Percentiles rank a stretch among this genome's conserved stretches.
Conservation (phyloP, 2,329 filamentous ascomycete species). For the Trichoderma lentiforme region DNA sequence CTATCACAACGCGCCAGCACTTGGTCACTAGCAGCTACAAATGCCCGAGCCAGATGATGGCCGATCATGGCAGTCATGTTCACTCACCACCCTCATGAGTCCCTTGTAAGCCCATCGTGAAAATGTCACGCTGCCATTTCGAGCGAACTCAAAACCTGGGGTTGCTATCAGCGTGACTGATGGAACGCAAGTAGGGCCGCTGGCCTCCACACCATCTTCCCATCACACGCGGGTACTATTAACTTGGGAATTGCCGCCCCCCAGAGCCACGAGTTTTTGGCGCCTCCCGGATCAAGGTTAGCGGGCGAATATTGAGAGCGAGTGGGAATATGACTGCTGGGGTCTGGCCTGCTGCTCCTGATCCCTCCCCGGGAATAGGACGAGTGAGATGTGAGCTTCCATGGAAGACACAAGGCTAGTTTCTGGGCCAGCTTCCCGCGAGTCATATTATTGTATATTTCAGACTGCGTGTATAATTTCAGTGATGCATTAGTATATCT, state of each 20-base stretch:
- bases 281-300: slow-evolving; percentile 15
- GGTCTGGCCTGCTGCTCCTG: neutral
- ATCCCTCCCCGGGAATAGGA: neutral
- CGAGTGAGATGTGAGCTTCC: neutral
- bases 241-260: slow-evolving; percentile 3
- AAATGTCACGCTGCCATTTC: slow-evolving; percentile 3
- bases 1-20: neutral
- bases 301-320: neutral
- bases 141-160: neutral
- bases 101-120: neutral
- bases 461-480: neutral
- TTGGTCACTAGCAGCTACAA: neutral
- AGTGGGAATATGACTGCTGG: neutral
- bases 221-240: neutral
- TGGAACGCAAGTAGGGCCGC: neutral
- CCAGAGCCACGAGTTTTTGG: neutral
- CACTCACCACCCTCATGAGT: neutral
- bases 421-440: neutral
- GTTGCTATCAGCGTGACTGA: slow-evolving; percentile 5
- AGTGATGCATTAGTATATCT: neutral
- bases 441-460: slow-evolving; percentile 2
- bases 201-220: neutral
- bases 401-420: neutral
- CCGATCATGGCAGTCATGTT: slow-evolving; percentile 1
- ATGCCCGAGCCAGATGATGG: slow-evolving; percentile 12